Base-by-base conservation (phyloP, 495 filamentous ascomycete species). In the Saxophila tyrrhenica region DNA sequence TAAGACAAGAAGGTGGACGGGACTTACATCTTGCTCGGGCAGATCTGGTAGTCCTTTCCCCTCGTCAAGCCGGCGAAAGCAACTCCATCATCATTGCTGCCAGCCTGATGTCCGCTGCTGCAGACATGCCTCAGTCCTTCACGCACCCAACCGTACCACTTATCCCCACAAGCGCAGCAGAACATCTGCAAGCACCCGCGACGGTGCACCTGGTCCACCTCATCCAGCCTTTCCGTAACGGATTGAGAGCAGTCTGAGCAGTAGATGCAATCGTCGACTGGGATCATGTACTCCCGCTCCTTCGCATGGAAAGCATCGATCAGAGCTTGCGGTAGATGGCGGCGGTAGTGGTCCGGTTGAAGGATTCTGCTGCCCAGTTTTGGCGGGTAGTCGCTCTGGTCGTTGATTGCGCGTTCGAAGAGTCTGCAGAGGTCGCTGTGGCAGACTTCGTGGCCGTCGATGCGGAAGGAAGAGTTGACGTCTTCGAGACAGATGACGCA, bases 41-140 rank as follows among this genome's bases (percentile, higher is more conserved):
- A 56, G 39, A 56, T 39, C 48, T 56, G 54, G 29, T 45, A 56
- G 24, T 56, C 54, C 20, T 51, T 51, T 3, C 54, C 54, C 2
- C 41, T 19, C 22, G 8, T n/a, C 23, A 55, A 32, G 22, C 38
- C 47, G 8, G 3, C 39, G 39, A 56, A 51, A 20, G 21, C 47
- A 5, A 2, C 44, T 1, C 24, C 15, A 2, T 55, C 53, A 5
- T 54, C 45, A n/a, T n/a, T n/a, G n/a, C n/a, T n/a, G n/a, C n/a
- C n/a, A n/a, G n/a, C n/a, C n/a, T n/a, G n/a, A n/a, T n/a, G n/a
- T 23, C 13, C 17, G 20, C 21, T 20, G 8, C 24, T 25, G 23
- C 24, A 25, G 11, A 48, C 21, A 24, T 23, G 45, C n/a, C n/a
- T n/a, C n/a, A n/a, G n/a, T n/a, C n/a, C n/a, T n/a, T n/a, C n/a